Percentiles rank a stretch among this genome's conserved stretches.
phyloP scores from a whole-genome alignment of 192 early-diverging fungal species.

The Entophlyctis luteolus region DNA sequence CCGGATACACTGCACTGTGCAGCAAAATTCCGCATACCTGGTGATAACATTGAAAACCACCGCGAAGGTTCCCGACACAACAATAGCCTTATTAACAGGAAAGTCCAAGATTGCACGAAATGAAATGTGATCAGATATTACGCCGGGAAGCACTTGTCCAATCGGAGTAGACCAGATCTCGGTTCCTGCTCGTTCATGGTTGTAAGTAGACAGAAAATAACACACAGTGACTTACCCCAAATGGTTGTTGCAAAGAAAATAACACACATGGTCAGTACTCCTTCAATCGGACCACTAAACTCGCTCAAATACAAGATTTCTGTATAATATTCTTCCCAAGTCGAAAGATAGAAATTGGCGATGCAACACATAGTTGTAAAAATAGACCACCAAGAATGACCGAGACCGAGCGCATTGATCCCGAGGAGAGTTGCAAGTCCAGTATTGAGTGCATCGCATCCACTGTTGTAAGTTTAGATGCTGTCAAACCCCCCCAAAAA shows the following conservation, averaged over 20 bases:
- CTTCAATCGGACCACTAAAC: constrained; percentile 89
- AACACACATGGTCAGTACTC: constrained; percentile 65
- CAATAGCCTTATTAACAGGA: constrained; percentile 51
- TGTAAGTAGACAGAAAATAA: not conserved
- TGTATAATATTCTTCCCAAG: constrained; percentile 94
- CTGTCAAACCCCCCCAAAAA: not conserved
- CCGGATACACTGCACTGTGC: not conserved
- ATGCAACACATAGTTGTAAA: constrained; percentile 36
- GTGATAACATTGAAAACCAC: constrained; percentile 53
- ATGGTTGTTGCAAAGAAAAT: constrained; percentile 63
- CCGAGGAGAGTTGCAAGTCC: constrained; percentile 56
- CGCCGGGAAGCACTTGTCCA: constrained; percentile 32
- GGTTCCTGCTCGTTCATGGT: constrained; percentile 32
- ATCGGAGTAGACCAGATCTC: constrained; percentile 39
- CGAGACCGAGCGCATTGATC: constrained; percentile 63
- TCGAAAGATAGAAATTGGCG: constrained; percentile 84
- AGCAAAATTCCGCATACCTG: constrained; percentile 43
- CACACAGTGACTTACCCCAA: constrained; percentile 50
- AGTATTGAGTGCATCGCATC: constrained; percentile 71
- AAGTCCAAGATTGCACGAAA: not conserved
- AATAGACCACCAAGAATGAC: constrained; percentile 64
- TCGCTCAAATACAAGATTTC: constrained; percentile 77
- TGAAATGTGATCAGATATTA: constrained; percentile 35
- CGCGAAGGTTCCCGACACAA: constrained; percentile 45
- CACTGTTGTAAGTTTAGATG: constrained; percentile 18